phyloP scores from a whole-genome alignment of 441 rosid species.

The Bocquillonia castaneifolia region DNA sequence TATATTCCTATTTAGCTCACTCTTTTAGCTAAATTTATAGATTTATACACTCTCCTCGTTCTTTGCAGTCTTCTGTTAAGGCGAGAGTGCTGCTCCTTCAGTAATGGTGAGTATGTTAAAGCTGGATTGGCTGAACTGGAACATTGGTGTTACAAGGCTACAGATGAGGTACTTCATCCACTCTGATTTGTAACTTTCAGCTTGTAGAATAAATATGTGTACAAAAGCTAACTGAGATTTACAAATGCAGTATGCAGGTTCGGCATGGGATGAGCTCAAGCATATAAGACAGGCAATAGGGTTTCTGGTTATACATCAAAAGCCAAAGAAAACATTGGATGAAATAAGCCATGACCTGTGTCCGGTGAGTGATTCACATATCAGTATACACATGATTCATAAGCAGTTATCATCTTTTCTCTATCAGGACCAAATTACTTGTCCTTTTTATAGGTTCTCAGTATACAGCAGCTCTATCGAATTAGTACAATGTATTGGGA shows the following conservation, averaged over 20 bases:
- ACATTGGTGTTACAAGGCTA: constrained; percentile 94
- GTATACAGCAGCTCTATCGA: constrained; percentile 91
- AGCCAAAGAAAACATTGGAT: constrained; percentile 85
- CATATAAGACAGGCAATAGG: constrained; percentile 95
- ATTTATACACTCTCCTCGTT: background rate
- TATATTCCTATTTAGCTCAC: background rate
- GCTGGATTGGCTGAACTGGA: constrained; percentile 96
- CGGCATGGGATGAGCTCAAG: constrained; percentile 86
- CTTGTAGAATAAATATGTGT: background rate
- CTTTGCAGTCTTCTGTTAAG: constrained; percentile 70
- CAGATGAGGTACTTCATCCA: constrained; percentile 69
- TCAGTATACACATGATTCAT: background rate
- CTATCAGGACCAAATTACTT: constrained; percentile 7
- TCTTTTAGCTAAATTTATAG: constrained; percentile 5
- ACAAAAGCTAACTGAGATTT: constrained; percentile 11
- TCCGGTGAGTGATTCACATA: constrained; percentile 52
- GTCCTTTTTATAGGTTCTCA: constrained; percentile 58
- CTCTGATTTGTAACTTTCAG: constrained; percentile 9
- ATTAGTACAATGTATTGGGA: constrained; percentile 99
- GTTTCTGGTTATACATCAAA: constrained; percentile 96
- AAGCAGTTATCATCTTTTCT: background rate
- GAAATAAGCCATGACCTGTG: constrained; percentile 96
- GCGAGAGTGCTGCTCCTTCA: constrained; percentile 96
- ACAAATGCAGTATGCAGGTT: constrained; percentile 71
- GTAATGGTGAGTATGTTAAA: constrained; percentile 96